Percentiles rank a stretch among this genome's conserved stretches.
phyloP scores from a whole-genome alignment of 2,329 filamentous ascomycete species.

The Colletotrichum ledebouriae region DNA sequence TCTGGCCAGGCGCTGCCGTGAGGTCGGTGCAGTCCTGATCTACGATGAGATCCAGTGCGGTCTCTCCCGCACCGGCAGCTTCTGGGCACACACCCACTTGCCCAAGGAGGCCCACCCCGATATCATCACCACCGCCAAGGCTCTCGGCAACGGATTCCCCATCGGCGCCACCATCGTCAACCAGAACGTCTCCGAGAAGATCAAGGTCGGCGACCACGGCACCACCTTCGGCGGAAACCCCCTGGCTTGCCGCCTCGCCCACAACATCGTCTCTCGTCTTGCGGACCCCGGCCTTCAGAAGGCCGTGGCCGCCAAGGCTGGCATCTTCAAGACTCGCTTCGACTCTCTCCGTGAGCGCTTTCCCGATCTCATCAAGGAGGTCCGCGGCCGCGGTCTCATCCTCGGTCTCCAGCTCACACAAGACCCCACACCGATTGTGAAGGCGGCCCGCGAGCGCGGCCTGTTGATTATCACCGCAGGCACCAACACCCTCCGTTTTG shows the following conservation, averaged over 20 bases:
- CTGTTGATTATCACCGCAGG: slow-evolving; percentile 93
- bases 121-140: slow-evolving; percentile 94
- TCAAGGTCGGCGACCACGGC: slow-evolving; percentile 82
- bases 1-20: slow-evolving; percentile 85
- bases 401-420: slow-evolving; percentile 85
- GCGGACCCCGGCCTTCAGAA: slow-evolving; percentile 78
- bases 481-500: slow-evolving; percentile 91
- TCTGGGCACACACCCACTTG: slow-evolving; percentile 89
- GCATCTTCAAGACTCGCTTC: slow-evolving; percentile 64
- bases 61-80: slow-evolving; percentile 83
- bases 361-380: slow-evolving; percentile 81
- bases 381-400: slow-evolving; percentile 87
- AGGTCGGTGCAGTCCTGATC: slow-evolving; percentile 89
- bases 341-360: slow-evolving; percentile 60
- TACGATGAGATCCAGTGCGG: slow-evolving; percentile 99
- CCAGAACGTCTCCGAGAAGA: slow-evolving; percentile 57
- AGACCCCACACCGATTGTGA: slow-evolving; percentile 81
- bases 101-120: slow-evolving; percentile 89
- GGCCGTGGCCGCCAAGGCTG: slow-evolving; percentile 75
- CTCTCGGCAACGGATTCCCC: slow-evolving; percentile 95
- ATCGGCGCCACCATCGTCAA: slow-evolving; percentile 78
- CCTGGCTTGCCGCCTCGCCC: slow-evolving; percentile 84
- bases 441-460: slow-evolving; percentile 88
- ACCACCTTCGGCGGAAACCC: slow-evolving; percentile 97
- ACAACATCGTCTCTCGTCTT: slow-evolving; percentile 85